Conservation (phyloP, 2,329 filamentous ascomycete genomes). For the Metarhizium sp. region DNA sequence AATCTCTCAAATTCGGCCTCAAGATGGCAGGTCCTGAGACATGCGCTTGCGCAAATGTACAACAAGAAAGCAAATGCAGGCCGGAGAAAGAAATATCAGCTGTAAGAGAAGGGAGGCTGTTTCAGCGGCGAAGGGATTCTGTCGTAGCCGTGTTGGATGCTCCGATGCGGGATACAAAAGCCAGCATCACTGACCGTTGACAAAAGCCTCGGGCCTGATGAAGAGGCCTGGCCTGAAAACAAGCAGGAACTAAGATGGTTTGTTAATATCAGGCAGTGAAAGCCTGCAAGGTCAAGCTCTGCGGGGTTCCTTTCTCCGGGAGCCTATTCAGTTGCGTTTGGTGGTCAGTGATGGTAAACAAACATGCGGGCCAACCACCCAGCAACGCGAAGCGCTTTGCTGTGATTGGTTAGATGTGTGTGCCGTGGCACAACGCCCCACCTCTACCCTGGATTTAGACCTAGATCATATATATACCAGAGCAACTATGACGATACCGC, state of each 20-base stretch:
- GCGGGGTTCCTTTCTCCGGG: constrained; percentile 10
- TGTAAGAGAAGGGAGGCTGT: background rate
- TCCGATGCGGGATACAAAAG: background rate
- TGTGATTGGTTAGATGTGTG: background rate
- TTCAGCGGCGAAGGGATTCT: background rate
- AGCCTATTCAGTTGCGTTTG: constrained; percentile 1
- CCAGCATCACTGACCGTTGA: background rate
- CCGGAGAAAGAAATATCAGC: background rate
- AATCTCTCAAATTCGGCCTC: background rate
- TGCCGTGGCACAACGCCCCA: too few relatives aligned
- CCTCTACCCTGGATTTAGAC: too few relatives aligned
- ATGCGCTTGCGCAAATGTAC: background rate
- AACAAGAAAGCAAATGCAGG: background rate
- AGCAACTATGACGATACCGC: too few relatives aligned
- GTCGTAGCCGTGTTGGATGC: background rate
- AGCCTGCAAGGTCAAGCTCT: background rate
- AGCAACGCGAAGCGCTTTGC: constrained; percentile 8
- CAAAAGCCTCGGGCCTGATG: background rate
- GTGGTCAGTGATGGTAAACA: constrained; percentile 13
- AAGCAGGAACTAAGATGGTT: background rate
- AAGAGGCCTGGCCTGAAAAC: background rate
- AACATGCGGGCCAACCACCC: constrained; percentile 12
- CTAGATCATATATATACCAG: too few relatives aligned
- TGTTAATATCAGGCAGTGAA: background rate
- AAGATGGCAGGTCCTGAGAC: constrained; percentile 1